phyloP scores from a whole-genome alignment of 2,329 filamentous ascomycete genomes.

The Microsporum ferrugineum region DNA sequence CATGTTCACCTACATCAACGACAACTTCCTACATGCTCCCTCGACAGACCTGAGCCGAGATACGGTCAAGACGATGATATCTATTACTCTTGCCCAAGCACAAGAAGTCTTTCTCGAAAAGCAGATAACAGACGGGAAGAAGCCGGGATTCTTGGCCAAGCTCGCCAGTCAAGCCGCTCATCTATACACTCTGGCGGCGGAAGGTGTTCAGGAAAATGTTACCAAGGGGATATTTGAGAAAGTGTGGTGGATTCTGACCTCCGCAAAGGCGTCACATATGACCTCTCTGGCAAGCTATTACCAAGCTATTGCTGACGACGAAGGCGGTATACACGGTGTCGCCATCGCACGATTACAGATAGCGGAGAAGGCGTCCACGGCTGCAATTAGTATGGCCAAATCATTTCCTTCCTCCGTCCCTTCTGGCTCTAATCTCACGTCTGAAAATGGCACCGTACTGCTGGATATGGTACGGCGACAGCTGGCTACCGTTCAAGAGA shows the following conservation, averaged over 20 bases:
- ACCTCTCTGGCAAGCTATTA: slow-evolving; percentile 84
- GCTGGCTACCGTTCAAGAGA: slow-evolving; percentile 66
- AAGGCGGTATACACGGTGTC: slow-evolving; percentile 73
- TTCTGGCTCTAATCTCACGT: slow-evolving; percentile 67
- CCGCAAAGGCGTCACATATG: slow-evolving; percentile 69
- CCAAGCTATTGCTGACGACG: slow-evolving; percentile 81
- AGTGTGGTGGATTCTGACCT: slow-evolving; percentile 66
- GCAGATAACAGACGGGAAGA: slow-evolving; percentile 85
- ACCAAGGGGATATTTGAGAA: slow-evolving; percentile 87
- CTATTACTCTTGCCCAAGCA: slow-evolving; percentile 84
- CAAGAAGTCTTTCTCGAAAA: slow-evolving; percentile 98
- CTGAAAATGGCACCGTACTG: slow-evolving; percentile 64
- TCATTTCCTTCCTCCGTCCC: slow-evolving; percentile 71
- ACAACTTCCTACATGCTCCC: slow-evolving; percentile 95
- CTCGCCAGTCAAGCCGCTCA: slow-evolving; percentile 82
- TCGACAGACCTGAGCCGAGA: slow-evolving; percentile 92
- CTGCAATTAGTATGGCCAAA: slow-evolving; percentile 64
- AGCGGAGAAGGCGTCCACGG: slow-evolving; percentile 65
- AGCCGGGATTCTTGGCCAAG: slow-evolving; percentile 82
- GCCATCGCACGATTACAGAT: slow-evolving; percentile 73
- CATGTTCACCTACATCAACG: slow-evolving; percentile 99
- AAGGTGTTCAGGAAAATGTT: slow-evolving; percentile 87
- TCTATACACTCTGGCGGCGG: slow-evolving; percentile 74
- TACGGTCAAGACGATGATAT: slow-evolving; percentile 88
- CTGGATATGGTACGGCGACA: slow-evolving; percentile 79